A percentile compares a stretch with the other conserved stretches of the same genome.
Conservation (phyloP, 345 rosid genomes). For the Lepidium aucheri region DNA sequence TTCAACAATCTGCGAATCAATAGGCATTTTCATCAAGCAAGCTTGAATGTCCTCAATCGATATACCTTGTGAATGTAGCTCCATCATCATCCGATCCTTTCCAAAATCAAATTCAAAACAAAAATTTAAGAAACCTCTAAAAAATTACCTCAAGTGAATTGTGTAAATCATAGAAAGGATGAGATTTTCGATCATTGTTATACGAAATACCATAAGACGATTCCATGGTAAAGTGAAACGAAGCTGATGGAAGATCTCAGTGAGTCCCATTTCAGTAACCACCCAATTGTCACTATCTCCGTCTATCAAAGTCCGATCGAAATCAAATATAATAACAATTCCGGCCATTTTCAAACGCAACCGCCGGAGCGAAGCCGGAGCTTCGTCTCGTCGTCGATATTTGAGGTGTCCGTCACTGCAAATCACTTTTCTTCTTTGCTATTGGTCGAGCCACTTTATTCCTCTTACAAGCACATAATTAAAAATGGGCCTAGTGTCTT, state of each 20-base stretch:
- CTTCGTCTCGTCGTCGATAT: slow-evolving; percentile 6
- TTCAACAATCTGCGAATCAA: slow-evolving; percentile 36
- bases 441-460: not conserved
- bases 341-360: slow-evolving; percentile 26
- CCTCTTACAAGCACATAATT: too few relatives aligned
- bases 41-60: slow-evolving; percentile 46
- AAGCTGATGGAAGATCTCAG: slow-evolving; percentile 55
- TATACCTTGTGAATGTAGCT: slow-evolving; percentile 65
- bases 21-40: slow-evolving; percentile 45
- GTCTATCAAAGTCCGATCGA: slow-evolving; percentile 82
- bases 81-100: slow-evolving; percentile 86
- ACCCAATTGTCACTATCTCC: slow-evolving; percentile 81
- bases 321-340: slow-evolving; percentile 60
- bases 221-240: slow-evolving; percentile 69
- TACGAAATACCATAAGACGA: slow-evolving; percentile 57
- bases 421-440: not conserved
- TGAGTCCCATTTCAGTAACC: slow-evolving; percentile 70
- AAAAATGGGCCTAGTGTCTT: not conserved
- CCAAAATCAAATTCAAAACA: not conserved
- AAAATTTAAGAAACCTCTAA: not conserved
- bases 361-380: slow-evolving; percentile 16
- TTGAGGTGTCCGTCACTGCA: not conserved
- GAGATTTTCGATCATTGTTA: not conserved
- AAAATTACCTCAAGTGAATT: not conserved
- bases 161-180: not conserved